Evolutionary conservation across 2,329 filamentous ascomycete genomes (phyloP), one percentile per base, ranked within the genome.

Genomic region (Parasarocladium wereldwijsianum): DNA sequence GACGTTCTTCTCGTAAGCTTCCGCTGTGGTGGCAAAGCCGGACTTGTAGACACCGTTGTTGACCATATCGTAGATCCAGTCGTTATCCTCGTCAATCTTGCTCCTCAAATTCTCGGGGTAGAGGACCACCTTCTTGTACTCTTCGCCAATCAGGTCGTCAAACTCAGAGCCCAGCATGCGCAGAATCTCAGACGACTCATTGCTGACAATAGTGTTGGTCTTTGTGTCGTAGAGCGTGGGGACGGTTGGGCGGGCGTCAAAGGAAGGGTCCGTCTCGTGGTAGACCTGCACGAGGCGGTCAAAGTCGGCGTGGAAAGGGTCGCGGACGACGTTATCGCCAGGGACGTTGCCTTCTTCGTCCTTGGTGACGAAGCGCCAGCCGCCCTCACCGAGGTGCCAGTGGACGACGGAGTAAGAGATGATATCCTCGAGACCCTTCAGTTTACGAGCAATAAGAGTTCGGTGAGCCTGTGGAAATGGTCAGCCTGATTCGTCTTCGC

Each of bases 181-280:
- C 50, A 93, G 75, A 49, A 94, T 93, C 58, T 94, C 86, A 40
- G 76, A 76, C 52, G 79, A 84, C 65, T 93, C 86, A 42, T 94
- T 94, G 68, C 68, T 90, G 37, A 93, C 85, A 45, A 93, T 92
- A 19, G 61, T 69, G 44, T 75, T 67, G 31, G 61, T 57, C 58
- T 78, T 74, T 57, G 72, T 83, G 55, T 93, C 83, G 57, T 79
- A 92, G 32, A 94, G 63, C 3, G 83, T 78, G 0, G 86, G 86
- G 11, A 94, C 86, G 0, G 86, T 93, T 52, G 86, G 93, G 9
- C 86, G 70, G 1, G 80, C 85, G 3, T 59, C 50, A 45, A 87
- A 94, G 32, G 78, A 58, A 1, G 70, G 64, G 43, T 87, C 70
- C 15, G 70, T 70, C 39, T 69, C 64, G 53, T 86, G 85, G 63